Percentiles rank a stretch among this genome's conserved stretches.
Evolutionary conservation across 2,329 filamentous ascomycete genomes (phyloP).

Genomic region (Microsporum audouinii): DNA sequence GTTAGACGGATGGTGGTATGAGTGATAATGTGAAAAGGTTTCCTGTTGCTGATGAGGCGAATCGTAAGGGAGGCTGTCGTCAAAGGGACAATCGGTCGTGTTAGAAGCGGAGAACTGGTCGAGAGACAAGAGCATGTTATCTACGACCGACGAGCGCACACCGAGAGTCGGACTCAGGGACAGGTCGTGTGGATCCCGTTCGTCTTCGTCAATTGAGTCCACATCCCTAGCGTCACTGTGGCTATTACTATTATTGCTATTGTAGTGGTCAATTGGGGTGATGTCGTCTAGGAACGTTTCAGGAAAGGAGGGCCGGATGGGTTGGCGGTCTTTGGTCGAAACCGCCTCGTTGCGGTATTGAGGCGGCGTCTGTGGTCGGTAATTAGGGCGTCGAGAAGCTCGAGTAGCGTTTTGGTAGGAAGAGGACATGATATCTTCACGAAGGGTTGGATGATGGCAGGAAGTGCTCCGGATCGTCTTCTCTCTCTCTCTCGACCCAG

Average conservation of each 20-base stretch:
- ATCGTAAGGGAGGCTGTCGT: constrained; percentile 14
- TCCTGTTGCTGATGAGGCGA: constrained; percentile 29
- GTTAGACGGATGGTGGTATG: constrained; percentile 21
- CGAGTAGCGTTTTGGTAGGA: background rate
- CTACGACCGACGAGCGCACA: constrained; percentile 80
- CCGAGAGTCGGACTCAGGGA: constrained; percentile 44
- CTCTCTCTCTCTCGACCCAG: background rate
- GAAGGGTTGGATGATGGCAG: background rate
- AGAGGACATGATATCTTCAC: background rate
- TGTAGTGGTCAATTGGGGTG: constrained; percentile 19
- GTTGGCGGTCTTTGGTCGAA: constrained; percentile 1
- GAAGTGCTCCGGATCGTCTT: background rate
- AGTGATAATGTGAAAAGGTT: constrained; percentile 19
- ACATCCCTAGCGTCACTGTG: constrained; percentile 12
- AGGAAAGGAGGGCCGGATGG: constrained; percentile 24
- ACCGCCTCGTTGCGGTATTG: constrained; percentile 10
- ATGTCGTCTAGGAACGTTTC: constrained; percentile 32
- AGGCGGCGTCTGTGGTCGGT: constrained; percentile 25
- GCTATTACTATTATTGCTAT: background rate
- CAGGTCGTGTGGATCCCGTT: constrained; percentile 24
- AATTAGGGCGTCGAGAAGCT: constrained; percentile 11
- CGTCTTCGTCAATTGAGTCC: constrained; percentile 25
- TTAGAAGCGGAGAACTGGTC: constrained; percentile 52
- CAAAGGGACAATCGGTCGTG: constrained; percentile 11
- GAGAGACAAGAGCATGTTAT: constrained; percentile 89